These are phyloP conservation scores for Vigna angularis DNA, from an alignment of 306 rosid species.

Conservation along the genomic window DNA sequence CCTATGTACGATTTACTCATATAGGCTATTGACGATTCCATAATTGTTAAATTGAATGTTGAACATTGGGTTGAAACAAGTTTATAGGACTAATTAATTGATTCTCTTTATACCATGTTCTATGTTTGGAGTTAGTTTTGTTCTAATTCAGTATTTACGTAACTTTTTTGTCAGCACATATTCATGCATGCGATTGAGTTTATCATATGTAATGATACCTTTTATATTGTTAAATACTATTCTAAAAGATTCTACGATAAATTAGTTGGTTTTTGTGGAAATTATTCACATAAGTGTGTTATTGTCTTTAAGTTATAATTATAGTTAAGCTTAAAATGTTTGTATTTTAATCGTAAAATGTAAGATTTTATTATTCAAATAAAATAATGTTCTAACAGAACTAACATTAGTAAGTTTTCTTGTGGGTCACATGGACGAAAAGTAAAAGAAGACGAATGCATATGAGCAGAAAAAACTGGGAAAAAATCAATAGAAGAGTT, in stretches of 20 bases:
- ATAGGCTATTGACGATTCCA: background rate
- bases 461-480: background rate
- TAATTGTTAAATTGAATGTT: background rate
- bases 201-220: background rate
- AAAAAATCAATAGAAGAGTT: too few species aligned
- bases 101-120: background rate
- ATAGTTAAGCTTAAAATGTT: background rate
- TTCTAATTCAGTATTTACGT: background rate
- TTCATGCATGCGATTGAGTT: background rate
- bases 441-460: constrained; percentile 1
- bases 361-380: background rate
- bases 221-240: background rate
- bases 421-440: background rate
- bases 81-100: background rate
- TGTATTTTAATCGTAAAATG: background rate
- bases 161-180: background rate
- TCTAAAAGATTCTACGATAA: background rate
- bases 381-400: background rate
- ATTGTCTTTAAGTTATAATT: background rate
- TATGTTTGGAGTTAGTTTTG: background rate
- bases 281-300: background rate
- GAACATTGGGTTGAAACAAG: background rate
- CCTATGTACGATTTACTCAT: background rate
- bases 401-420: background rate
- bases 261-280: background rate